Evolutionary conservation across 164 flowering plant genomes (phyloP), one percentile per base, ranked within the genome.

Genomic region (Magnolia changhungtana): DNA sequence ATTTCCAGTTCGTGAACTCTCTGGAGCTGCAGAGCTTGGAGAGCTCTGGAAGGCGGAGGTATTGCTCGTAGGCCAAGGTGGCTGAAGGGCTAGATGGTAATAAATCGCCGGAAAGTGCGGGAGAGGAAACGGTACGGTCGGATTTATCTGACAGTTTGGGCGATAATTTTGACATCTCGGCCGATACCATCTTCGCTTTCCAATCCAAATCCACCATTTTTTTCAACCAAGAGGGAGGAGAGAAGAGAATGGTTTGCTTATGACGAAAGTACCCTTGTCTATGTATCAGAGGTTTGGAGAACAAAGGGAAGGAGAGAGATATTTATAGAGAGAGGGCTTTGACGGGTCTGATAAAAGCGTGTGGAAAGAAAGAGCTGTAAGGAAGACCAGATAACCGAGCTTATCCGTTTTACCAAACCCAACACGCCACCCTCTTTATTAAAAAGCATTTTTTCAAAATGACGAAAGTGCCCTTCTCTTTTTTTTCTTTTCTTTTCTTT

Each of bases 41-140:
- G 10, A 95, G 85, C 83, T 93, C 91, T 4, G 94, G 90, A 0
- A 92, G 86, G 4, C 91, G 89, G 2, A 95, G 76, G 75, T 91
- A 95, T 21, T 85, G 78, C 71, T 95, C 98, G 84, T 92, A 93
- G 4, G 93, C 90, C 1, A 82, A 77, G 45, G 88, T 89, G 20
- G 86, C 81, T 2, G 90, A n/a, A 0, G 86, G 76, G 2, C 78
- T 76, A 6, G 84, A 72, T 1, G 71, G 45, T 4, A 72, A 66
- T 1, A 61, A 16, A 16, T 79, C 84, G n/a, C 37, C 68, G 37
- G 63, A 23, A 6, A 67, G 75, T 37, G 75, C 8, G 9, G 74
- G 67, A 6, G 73, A 65, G 0, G 80, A 76, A 49, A 71, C 66
- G 18, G 77, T 23, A 49, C 50, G 64, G 16, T 68, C 73, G 11